These are phyloP conservation scores for Saturnispora hagleri DNA, from an alignment of 805 yeast genomes.

Conservation along the genomic window DNA sequence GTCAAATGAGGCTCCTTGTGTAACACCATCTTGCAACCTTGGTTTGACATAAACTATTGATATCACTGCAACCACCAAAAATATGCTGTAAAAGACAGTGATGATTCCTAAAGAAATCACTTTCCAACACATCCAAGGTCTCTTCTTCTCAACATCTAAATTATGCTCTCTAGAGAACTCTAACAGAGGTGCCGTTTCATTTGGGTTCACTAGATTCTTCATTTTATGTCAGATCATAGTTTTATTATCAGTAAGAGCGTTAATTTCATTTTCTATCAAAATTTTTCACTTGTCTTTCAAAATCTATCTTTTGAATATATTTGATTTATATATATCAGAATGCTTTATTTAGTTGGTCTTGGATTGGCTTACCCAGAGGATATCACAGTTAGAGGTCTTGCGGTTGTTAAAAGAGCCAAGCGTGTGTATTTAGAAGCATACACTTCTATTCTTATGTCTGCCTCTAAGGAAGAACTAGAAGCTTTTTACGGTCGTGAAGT, in stretches of 20 bases:
- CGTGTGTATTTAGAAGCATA: constrained; percentile 94
- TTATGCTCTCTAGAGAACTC: not conserved
- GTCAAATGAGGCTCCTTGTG: constrained; percentile 26
- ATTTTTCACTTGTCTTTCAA: not conserved
- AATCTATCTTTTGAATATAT: not conserved
- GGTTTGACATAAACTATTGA: constrained; percentile 16
- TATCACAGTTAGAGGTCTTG: constrained; percentile 90
- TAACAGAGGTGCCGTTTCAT: not conserved
- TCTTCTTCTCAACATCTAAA: not conserved
- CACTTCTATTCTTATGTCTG: constrained; percentile 92
- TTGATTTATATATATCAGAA: constrained; percentile 24
- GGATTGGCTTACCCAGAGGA: constrained; percentile 86
- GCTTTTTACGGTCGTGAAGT: constrained; percentile 79
- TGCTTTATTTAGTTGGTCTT: constrained; percentile 86
- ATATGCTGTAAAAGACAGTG: not conserved
- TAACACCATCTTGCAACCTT: constrained; percentile 24
- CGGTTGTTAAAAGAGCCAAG: constrained; percentile 71
- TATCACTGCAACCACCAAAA: not conserved
- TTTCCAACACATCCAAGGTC: not conserved
- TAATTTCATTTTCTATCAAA: not conserved
- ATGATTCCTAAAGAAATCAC: not conserved
- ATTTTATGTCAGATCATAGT: not conserved
- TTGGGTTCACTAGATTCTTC: not conserved
- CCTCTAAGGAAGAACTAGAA: constrained; percentile 65
- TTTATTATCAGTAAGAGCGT: not conserved